These are phyloP conservation scores for Nemania abortiva DNA, from an alignment of 2,329 filamentous ascomycete species.

Conservation along the genomic window DNA sequence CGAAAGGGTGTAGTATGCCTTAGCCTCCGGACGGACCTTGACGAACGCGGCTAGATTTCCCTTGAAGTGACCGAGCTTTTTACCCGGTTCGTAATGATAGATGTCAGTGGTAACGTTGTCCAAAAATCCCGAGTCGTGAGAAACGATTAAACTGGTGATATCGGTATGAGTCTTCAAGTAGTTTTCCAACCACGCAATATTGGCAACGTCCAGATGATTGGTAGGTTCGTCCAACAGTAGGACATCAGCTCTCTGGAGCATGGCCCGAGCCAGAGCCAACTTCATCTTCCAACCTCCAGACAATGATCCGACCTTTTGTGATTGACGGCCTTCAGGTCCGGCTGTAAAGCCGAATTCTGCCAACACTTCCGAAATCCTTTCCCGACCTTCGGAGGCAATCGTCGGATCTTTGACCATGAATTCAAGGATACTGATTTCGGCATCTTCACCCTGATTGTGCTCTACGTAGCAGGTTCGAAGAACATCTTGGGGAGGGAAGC, in stretches of 20 bases:
- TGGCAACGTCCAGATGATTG: constrained; percentile 96
- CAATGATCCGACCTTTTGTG: constrained; percentile 90
- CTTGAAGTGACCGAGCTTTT: constrained; percentile 91
- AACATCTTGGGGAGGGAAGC: constrained; percentile 92
- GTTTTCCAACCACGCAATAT: constrained; percentile 94
- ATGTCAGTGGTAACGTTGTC: constrained; percentile 99
- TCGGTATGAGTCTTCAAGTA: constrained; percentile 97
- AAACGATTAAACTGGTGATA: constrained; percentile 97
- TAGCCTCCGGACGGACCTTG: constrained; percentile 89
- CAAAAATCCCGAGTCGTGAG: constrained; percentile 97
- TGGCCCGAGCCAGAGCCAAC: constrained; percentile 92
- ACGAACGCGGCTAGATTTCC: constrained; percentile 89
- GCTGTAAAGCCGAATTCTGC: constrained; percentile 93
- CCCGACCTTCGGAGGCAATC: constrained; percentile 80
- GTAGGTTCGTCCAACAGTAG: constrained; percentile 97
- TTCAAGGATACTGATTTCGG: constrained; percentile 93
- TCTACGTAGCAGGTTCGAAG: constrained; percentile 98
- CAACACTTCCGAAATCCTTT: constrained; percentile 86
- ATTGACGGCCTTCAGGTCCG: constrained; percentile 88
- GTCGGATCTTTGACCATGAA: constrained; percentile 92
- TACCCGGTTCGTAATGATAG: constrained; percentile 95
- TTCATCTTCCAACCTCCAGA: constrained; percentile 99
- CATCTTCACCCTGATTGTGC: constrained; percentile 98
- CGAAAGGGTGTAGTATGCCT: constrained; percentile 97
- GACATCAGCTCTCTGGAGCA: constrained; percentile 97